These are phyloP conservation scores for Mycena pura DNA, from an alignment of 768 basidiomycete genomes.

Conservation along the genomic window DNA sequence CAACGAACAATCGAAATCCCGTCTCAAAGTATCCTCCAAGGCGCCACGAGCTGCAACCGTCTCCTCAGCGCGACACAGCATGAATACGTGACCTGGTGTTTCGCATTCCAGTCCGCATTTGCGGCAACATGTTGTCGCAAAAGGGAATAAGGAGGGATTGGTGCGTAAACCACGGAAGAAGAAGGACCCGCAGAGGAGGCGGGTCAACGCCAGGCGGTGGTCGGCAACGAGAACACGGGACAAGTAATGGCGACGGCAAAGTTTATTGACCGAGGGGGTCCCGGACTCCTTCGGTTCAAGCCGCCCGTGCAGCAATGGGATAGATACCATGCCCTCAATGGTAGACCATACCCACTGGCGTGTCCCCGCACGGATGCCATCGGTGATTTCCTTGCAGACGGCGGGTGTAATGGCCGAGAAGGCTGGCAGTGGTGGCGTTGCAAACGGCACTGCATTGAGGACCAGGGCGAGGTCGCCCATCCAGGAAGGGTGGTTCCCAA, in stretches of 20 bases:
- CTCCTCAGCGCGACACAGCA: neutral
- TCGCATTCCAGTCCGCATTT: neutral
- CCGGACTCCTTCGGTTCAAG: neutral
- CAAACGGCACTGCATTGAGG: neutral
- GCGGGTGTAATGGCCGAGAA: neutral
- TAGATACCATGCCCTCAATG: neutral
- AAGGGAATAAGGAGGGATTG: neutral
- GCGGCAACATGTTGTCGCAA: neutral
- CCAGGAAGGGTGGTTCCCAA: neutral
- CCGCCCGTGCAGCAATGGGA: neutral
- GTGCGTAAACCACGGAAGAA: neutral
- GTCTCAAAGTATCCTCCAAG: neutral
- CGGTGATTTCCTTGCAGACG: neutral
- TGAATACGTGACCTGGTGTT: neutral
- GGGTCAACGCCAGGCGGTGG: neutral
- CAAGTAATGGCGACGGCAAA: too few species aligned
- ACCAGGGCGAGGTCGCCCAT: neutral
- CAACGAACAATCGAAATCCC: neutral
- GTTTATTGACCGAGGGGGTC: too few species aligned
- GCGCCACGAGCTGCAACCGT: too few species aligned
- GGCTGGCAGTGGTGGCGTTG: neutral
- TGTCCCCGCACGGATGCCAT: neutral
- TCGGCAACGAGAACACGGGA: too few species aligned
- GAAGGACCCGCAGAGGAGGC: neutral
- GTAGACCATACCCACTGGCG: neutral